Percentiles rank a stretch among this genome's conserved stretches.
These are phyloP conservation scores for Straminergon stramineum DNA, from an alignment of 225 moss, liverwort and hornwort genomes.

Conservation along the genomic window DNA sequence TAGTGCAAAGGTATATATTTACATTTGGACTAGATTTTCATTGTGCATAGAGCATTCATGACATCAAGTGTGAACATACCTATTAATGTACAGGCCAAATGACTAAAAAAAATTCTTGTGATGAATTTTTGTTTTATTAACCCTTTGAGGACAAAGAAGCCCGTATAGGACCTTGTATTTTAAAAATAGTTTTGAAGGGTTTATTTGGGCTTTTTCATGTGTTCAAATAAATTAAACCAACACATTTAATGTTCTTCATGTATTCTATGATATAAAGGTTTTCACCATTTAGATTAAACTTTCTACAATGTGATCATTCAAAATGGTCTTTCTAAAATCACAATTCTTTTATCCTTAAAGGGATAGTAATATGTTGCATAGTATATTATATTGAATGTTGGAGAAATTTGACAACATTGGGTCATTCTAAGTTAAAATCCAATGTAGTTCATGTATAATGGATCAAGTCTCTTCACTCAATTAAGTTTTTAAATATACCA, in stretches of 20 bases:
- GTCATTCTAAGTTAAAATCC: background rate
- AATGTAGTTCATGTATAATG: background rate
- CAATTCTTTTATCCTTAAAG: background rate
- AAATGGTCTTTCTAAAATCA: background rate
- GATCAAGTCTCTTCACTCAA: rapidly evolving
- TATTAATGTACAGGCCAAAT: no score
- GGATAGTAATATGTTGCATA: background rate
- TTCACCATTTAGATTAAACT: background rate
- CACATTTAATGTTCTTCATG: rapidly evolving
- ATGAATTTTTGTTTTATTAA: background rate
- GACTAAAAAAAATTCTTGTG: background rate
- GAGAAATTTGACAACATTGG: background rate
- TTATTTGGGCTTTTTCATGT: rapidly evolving
- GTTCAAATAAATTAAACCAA: background rate
- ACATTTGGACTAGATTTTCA: background rate
- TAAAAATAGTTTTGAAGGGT: rapidly evolving
- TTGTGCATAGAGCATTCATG: no score
- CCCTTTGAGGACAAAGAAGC: rapidly evolving
- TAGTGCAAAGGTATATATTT: no score
- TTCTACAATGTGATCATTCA: background rate
- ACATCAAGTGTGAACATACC: rapidly evolving
- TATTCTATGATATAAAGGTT: background rate
- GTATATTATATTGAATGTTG: background rate
- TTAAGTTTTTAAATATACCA: background rate
- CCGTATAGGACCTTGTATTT: rapidly evolving